These are phyloP conservation scores for Eudorina sp. DNA, from an alignment of 139 green algal species.

Conservation along the genomic window DNA sequence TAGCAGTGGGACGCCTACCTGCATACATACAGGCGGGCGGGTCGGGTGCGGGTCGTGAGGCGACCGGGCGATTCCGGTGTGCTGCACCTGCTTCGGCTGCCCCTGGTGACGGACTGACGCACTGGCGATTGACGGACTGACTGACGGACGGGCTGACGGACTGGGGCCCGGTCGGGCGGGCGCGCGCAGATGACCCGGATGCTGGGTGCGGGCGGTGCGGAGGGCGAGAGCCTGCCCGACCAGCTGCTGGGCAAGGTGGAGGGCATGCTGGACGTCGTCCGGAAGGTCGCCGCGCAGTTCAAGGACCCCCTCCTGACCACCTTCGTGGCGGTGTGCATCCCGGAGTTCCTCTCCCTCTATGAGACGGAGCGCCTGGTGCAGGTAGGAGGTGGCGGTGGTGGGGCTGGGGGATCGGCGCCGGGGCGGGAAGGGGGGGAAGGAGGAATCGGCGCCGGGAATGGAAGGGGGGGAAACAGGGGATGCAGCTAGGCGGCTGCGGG, in stretches of 20 bases:
- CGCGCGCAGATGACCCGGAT: slow-evolving; percentile 67
- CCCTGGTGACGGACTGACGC: no score
- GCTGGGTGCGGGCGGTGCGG: slow-evolving; percentile 54
- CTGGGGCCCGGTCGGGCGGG: no score
- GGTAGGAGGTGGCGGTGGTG: slow-evolving; percentile 78
- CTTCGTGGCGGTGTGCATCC: slow-evolving; percentile 99
- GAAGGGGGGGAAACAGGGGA: no score
- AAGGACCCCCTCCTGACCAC: slow-evolving; percentile 94
- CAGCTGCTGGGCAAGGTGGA: slow-evolving; percentile 82
- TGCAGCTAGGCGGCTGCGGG: no score
- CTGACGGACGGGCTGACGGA: no score
- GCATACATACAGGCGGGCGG: no score
- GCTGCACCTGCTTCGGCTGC: no score
- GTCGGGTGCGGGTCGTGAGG: no score
- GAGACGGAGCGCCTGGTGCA: slow-evolving; percentile 98
- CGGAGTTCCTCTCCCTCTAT: slow-evolving; percentile 98
- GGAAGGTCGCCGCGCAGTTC: slow-evolving; percentile 84
- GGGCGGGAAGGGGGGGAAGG: neutral
- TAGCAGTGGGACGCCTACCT: no score
- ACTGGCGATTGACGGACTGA: no score
- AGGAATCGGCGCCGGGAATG: no score
- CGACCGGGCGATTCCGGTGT: no score
- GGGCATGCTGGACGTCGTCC: slow-evolving; percentile 66
- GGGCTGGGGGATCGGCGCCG: neutral
- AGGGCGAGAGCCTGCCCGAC: slow-evolving; percentile 62